Percentiles rank a stretch among this genome's conserved stretches.
These are phyloP conservation scores for Nigrospora oryzae DNA, from an alignment of 2,329 filamentous ascomycete genomes.

Conservation along the genomic window DNA sequence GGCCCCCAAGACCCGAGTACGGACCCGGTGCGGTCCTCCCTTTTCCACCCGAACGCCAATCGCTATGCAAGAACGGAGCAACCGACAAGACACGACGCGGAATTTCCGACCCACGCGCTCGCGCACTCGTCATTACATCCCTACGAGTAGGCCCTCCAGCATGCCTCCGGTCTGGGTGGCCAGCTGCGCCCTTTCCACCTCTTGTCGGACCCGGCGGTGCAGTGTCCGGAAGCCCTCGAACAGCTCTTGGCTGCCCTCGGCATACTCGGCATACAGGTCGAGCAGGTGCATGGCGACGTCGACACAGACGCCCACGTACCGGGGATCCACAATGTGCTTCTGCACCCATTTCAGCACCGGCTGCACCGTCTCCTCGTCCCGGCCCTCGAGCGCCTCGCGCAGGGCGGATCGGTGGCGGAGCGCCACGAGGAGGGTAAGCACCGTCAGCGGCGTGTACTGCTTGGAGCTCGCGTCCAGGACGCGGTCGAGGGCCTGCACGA, in stretches of 20 bases:
- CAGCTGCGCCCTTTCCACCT: constrained; percentile 76
- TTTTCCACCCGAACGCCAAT: constrained; percentile 3
- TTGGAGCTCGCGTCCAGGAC: constrained; percentile 51
- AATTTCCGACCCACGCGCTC: neutral
- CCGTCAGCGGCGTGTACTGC: constrained; percentile 51
- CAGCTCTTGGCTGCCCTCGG: constrained; percentile 65
- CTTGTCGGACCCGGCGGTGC: constrained; percentile 60
- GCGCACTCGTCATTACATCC: constrained; percentile 14
- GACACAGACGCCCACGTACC: constrained; percentile 71
- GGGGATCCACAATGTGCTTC: constrained; percentile 72
- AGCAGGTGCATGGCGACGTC: constrained; percentile 77
- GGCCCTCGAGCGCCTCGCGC: constrained; percentile 67
- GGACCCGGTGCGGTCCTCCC: too few species aligned
- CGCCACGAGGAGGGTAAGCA: constrained; percentile 73
- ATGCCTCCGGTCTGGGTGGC: constrained; percentile 80
- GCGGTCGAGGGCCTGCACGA: constrained; percentile 68
- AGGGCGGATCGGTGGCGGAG: constrained; percentile 83
- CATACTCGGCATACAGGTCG: constrained; percentile 78
- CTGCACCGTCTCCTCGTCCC: constrained; percentile 73
- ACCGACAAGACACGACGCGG: neutral
- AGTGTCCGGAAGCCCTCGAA: constrained; percentile 62
- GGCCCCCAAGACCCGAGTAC: too few species aligned
- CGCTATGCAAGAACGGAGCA: constrained; percentile 2
- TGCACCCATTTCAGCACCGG: constrained; percentile 79
- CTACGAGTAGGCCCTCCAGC: constrained; percentile 63